These are phyloP conservation scores for Leccinum incarnatum DNA, from an alignment of 768 basidiomycete species.

Conservation along the genomic window DNA sequence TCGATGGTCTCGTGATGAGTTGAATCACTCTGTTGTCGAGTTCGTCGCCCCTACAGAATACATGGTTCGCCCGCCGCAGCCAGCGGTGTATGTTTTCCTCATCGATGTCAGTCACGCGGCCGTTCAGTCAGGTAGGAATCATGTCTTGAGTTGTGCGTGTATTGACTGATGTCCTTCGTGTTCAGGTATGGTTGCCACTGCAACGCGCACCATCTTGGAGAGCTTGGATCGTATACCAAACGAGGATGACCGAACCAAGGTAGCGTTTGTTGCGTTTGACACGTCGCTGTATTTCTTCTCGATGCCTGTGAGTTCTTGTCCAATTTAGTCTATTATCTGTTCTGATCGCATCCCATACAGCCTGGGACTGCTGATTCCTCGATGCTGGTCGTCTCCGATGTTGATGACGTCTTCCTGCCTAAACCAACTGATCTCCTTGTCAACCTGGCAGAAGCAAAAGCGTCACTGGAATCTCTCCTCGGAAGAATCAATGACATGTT, in stretches of 20 bases:
- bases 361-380: constrained; percentile 73
- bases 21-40: constrained; percentile 93
- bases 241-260: constrained; percentile 88
- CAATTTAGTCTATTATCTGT: background rate
- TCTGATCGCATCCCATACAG: constrained; percentile 30
- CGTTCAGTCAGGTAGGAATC: constrained; percentile 77
- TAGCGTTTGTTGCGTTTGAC: constrained; percentile 91
- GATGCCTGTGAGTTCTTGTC: constrained; percentile 50
- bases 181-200: constrained; percentile 95
- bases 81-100: constrained; percentile 94
- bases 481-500: constrained; percentile 94
- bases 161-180: background rate
- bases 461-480: constrained; percentile 77
- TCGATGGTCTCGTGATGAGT: constrained; percentile 89
- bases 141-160: background rate
- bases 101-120: constrained; percentile 95
- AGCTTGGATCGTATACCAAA: constrained; percentile 94
- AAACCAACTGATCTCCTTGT: constrained; percentile 96
- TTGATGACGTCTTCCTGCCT: constrained; percentile 96
- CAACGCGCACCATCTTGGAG: constrained; percentile 94
- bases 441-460: constrained; percentile 83
- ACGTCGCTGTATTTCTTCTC: constrained; percentile 96
- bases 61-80: constrained; percentile 98
- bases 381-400: constrained; percentile 97
- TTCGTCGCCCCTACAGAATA: constrained; percentile 98